A percentile compares a stretch with the other conserved stretches of the same genome.
These are phyloP conservation scores for Penicillium ucsense DNA, from an alignment of 495 filamentous ascomycete genomes.

Conservation along the genomic window DNA sequence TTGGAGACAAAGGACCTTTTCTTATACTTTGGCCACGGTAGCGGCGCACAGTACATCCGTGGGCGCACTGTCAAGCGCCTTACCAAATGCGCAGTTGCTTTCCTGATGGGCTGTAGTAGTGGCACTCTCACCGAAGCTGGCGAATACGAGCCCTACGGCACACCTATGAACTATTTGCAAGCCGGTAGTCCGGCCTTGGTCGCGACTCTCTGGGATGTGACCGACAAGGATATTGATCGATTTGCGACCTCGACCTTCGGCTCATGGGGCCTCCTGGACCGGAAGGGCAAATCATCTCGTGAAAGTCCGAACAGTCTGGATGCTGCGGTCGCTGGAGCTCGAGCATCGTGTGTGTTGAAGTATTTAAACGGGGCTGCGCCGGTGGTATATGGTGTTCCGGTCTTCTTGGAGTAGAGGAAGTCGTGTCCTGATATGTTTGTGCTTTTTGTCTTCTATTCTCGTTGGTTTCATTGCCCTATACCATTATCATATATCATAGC, in stretches of 20 bases:
- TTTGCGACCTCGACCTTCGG: conserved; percentile 69
- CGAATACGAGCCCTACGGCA: conserved; percentile 81
- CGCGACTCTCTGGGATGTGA: conserved; percentile 94
- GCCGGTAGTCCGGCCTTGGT: conserved; percentile 76
- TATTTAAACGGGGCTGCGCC: conserved; percentile 91
- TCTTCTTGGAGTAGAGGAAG: conserved; percentile 50
- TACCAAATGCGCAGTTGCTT: conserved; percentile 64
- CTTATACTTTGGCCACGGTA: conserved; percentile 93
- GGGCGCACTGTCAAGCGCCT: conserved; percentile 68
- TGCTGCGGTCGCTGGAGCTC: conserved; percentile 65
- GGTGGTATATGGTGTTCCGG: conserved; percentile 89
- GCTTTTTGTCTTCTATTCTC: background rate
- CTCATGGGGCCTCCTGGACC: conserved; percentile 67
- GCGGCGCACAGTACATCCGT: conserved; percentile 88
- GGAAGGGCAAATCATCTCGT: conserved; percentile 8
- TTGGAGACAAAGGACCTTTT: conserved; percentile 56
- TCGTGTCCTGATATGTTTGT: background rate
- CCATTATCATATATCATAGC: too few species aligned
- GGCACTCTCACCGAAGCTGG: conserved; percentile 70
- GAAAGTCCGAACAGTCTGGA: conserved; percentile 43
- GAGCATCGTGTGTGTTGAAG: conserved; percentile 67
- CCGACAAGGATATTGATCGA: conserved; percentile 90
- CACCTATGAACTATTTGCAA: conserved; percentile 82
- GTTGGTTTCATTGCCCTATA: background rate
- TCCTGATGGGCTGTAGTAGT: conserved; percentile 88